Conservation (phyloP, 176 grass and related monocot species). For the Oryza meyeriana region DNA sequence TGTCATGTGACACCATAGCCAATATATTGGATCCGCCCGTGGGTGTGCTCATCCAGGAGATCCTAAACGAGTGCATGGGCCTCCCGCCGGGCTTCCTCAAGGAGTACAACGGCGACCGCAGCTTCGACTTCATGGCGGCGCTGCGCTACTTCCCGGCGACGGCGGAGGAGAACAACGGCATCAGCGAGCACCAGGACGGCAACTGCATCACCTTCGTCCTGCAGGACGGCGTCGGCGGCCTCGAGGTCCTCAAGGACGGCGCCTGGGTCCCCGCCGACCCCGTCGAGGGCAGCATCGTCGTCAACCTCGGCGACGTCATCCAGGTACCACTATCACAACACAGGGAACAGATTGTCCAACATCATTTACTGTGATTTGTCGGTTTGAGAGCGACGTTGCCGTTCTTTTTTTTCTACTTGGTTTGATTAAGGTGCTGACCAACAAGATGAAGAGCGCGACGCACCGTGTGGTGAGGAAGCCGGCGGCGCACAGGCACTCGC, state of each 20-base stretch:
- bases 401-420: neutral
- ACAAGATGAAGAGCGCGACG: slow-evolving; percentile 30
- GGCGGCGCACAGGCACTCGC: slow-evolving; percentile 30
- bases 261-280: slow-evolving; percentile 35
- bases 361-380: no score
- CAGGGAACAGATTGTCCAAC: neutral
- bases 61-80: slow-evolving; percentile 72
- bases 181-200: slow-evolving; percentile 36
- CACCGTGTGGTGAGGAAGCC: slow-evolving; percentile 44
- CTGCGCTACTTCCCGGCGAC: slow-evolving; percentile 53
- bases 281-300: slow-evolving; percentile 35
- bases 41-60: slow-evolving; percentile 43
- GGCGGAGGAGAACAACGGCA: slow-evolving; percentile 29
- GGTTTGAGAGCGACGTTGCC: neutral
- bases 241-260: slow-evolving; percentile 41
- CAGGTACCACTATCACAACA: neutral
- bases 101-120: slow-evolving; percentile 44
- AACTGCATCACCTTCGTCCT: slow-evolving; percentile 44
- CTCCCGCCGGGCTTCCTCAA: slow-evolving; percentile 42
- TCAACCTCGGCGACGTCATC: slow-evolving; percentile 36
- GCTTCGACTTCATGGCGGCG: slow-evolving; percentile 42
- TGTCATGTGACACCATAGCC: no score
- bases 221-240: slow-evolving; percentile 42
- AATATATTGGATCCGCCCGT: no score
- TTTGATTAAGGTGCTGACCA: slow-evolving; percentile 30